Evolutionary conservation across 352 stramenopile genomes (phyloP).

Genomic region (Saprolegnia diclina): DNA sequence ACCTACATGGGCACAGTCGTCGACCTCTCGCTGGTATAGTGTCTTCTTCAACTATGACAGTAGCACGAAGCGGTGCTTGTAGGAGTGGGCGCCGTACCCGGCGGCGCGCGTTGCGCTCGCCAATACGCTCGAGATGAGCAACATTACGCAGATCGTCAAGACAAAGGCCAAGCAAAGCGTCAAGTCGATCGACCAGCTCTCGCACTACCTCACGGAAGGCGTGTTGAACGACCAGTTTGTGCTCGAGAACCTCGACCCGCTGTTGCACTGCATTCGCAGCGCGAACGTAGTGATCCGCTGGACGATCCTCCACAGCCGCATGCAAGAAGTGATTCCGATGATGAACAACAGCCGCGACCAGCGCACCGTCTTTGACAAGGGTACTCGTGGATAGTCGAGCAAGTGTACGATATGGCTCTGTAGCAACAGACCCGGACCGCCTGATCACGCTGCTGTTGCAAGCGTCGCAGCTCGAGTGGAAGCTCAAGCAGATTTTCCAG

Average conservation of each 20-base stretch:
- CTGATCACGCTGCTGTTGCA: constrained; percentile 91
- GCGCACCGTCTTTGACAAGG: constrained; percentile 76
- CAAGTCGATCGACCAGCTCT: constrained; percentile 83
- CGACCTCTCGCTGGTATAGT: constrained; percentile 68
- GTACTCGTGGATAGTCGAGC: background rate
- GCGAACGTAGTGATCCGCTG: constrained; percentile 92
- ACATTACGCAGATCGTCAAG: constrained; percentile 86
- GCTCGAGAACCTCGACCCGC: constrained; percentile 85
- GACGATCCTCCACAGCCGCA: constrained; percentile 92
- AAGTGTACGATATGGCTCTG: background rate
- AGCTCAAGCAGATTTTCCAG: constrained; percentile 92
- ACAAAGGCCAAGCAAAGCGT: constrained; percentile 82
- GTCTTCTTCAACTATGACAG: background rate
- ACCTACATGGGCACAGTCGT: constrained; percentile 93
- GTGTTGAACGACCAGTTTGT: constrained; percentile 91
- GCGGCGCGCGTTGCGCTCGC: constrained; percentile 85
- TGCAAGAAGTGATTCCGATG: constrained; percentile 79
- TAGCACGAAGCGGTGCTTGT: background rate
- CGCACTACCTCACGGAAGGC: constrained; percentile 88
- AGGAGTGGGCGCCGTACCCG: constrained; percentile 87
- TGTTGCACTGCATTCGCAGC: constrained; percentile 88
- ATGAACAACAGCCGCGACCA: constrained; percentile 81
- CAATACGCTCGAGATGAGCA: constrained; percentile 82
- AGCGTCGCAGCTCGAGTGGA: constrained; percentile 91
- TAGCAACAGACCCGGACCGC: constrained; percentile 63